phyloP scores from a whole-genome alignment of 2,329 filamentous ascomycete species.

The Aspergillus sp. region DNA sequence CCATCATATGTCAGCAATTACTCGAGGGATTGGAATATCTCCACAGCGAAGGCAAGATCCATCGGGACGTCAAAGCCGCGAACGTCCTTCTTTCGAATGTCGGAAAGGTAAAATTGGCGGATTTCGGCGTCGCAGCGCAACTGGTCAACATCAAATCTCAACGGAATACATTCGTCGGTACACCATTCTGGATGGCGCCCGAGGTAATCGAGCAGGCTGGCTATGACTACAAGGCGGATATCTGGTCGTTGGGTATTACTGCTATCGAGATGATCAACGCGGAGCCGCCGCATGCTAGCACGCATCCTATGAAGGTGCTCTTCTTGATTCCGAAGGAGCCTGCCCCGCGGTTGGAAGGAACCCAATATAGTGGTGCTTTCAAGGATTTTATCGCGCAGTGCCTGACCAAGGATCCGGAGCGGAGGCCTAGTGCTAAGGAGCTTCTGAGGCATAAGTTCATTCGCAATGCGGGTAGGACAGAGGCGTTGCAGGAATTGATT shows the following conservation, averaged over 20 bases:
- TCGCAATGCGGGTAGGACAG: conserved; percentile 75
- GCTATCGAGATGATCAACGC: conserved; percentile 84
- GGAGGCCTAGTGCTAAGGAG: conserved; percentile 76
- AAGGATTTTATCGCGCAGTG: conserved; percentile 90
- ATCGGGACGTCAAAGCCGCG: conserved; percentile 93
- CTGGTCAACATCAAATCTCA: conserved; percentile 97
- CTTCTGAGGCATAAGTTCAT: conserved; percentile 85
- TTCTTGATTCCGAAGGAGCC: conserved; percentile 86
- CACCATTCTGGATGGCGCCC: conserved; percentile 95
- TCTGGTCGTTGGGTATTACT: conserved; percentile 88
- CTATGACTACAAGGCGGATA: conserved; percentile 83
- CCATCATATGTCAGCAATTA: conserved; percentile 88
- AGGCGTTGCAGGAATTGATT: conserved; percentile 80
- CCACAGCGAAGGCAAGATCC: conserved; percentile 89
- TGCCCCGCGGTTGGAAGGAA: conserved; percentile 75
- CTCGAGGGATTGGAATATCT: conserved; percentile 87
- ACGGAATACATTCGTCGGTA: conserved; percentile 94
- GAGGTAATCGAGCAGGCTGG: conserved; percentile 86
- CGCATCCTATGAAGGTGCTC: conserved; percentile 89
- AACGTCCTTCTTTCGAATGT: conserved; percentile 88
- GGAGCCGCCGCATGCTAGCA: conserved; percentile 77
- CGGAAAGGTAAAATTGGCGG: conserved; percentile 89
- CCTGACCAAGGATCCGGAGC: conserved; percentile 84
- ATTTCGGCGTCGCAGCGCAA: conserved; percentile 95
- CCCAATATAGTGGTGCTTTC: conserved; percentile 76